Evolutionary conservation across 768 basidiomycete genomes (phyloP).

Genomic region (Infundibulicybe gibba): DNA sequence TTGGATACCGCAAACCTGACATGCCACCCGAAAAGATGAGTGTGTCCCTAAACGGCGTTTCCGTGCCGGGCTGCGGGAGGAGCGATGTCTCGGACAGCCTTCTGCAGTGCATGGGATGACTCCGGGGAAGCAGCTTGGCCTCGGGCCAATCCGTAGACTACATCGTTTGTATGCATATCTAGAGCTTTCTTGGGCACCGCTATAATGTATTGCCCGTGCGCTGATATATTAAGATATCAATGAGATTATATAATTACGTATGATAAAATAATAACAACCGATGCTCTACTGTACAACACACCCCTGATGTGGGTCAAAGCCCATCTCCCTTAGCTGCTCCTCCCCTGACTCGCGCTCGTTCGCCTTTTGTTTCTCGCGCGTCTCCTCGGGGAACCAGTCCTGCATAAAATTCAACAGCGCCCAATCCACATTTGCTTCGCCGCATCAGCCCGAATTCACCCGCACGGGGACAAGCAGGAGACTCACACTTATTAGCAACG

Average conservation of each 20-base stretch:
- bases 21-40: too few relatives aligned
- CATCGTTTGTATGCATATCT: too few relatives aligned
- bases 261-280: neutral
- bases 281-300: conserved; percentile 27
- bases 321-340: conserved; percentile 67
- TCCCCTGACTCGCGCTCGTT: conserved; percentile 72
- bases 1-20: too few relatives aligned
- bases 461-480: neutral
- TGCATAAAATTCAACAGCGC: conserved; percentile 83
- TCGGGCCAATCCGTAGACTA: too few relatives aligned
- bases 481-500: conserved; percentile 71
- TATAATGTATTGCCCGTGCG: too few relatives aligned
- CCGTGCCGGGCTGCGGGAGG: too few relatives aligned
- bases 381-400: conserved; percentile 88
- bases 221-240: too few relatives aligned
- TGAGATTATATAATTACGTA: neutral
- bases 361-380: conserved; percentile 65
- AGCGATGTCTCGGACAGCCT: too few relatives aligned
- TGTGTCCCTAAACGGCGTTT: too few relatives aligned
- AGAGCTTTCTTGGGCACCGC: too few relatives aligned
- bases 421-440: conserved; percentile 72
- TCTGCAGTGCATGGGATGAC: too few relatives aligned
- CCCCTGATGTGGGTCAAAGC: conserved; percentile 42
- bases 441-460: conserved; percentile 1
- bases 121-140: too few relatives aligned